Evolutionary conservation across 2,329 filamentous ascomycete genomes (phyloP), one percentile per base, ranked within the genome.

Genomic region (Pseudogymnoascus sp.): DNA sequence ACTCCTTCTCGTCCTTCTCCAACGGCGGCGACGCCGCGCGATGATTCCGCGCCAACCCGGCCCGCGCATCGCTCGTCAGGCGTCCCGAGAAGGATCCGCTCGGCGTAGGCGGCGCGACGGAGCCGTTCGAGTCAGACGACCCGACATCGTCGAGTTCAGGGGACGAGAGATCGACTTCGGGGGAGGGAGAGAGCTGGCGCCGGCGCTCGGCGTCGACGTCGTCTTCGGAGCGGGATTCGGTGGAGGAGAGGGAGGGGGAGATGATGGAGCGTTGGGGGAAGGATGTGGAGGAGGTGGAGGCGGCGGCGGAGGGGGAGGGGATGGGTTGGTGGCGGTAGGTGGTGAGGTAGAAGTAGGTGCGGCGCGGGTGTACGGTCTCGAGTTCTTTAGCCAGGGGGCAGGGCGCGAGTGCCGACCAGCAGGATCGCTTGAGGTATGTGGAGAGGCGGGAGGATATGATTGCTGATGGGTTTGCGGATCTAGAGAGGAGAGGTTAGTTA

Each of bases 261-360:
- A 96, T 86, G 66, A 91, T 86, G 67, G 85, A 78, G 66, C 82
- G 81, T 68, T 79, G 80, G 63, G 79, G 78, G 66, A 80, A 77
- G 62, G 63, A 12, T n/a, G 71, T 64, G 70, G 78, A 67, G 26
- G 47, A 73, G 78, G 74, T 68, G 16, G 40, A 34, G 68, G 81
- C 72, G 77, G 74, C 75, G 70, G 83, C 79, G 62, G 85, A 78
- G 47, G 79, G 82, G 68, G 89, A 84, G 1, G 91, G 91, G 18
- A 97, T 85, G 39, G 91, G 86, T 73, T 93, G 91, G 72, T 89
- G 90, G 57, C 90, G 86, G 72, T 83, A 88, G n/a, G 90, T 96
- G 40, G 91, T 96, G 65, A 99, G 84, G 78, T 93, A 97, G 78
- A 96, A 97, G 80, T 96, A 97, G 57, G 96, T 93, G 76, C 95